phyloP scores from a whole-genome alignment of 495 filamentous ascomycete species.

The Penicillium antarcticum region DNA sequence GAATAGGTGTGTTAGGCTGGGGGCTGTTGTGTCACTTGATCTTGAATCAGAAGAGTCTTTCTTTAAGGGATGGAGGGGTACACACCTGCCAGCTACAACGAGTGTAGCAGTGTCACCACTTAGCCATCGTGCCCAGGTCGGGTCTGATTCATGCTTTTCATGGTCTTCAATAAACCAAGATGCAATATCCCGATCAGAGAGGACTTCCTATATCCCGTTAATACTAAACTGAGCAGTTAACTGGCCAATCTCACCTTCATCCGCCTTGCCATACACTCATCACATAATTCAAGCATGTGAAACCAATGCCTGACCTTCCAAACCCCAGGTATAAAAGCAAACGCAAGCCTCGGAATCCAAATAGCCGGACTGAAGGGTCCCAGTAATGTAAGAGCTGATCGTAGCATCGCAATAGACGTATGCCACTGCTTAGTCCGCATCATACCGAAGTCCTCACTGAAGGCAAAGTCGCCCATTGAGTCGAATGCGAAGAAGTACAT shows the following conservation, averaged over 20 bases:
- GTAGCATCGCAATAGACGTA: constrained; percentile 1
- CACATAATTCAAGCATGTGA: constrained; percentile 27
- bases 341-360: constrained; percentile 33
- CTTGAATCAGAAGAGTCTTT: background rate
- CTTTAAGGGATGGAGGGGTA: too few species aligned
- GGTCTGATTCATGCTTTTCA: constrained; percentile 12
- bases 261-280: constrained; percentile 29
- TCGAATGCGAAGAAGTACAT: constrained; percentile 40
- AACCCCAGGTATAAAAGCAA: constrained; percentile 24
- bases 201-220: background rate
- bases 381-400: constrained; percentile 16
- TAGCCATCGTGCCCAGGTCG: constrained; percentile 13
- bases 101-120: constrained; percentile 27
- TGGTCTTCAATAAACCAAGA: constrained; percentile 34
- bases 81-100: constrained; percentile 39
- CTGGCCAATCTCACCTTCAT: constrained; percentile 11
- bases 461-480: constrained; percentile 43
- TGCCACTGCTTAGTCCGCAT: constrained; percentile 27
- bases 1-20: constrained; percentile 27
- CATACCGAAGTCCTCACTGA: constrained; percentile 36
- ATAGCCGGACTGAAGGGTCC: constrained; percentile 31
- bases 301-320: constrained; percentile 29
- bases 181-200: constrained; percentile 20
- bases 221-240: too few species aligned
- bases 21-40: constrained; percentile 28